phyloP scores from a whole-genome alignment of 306 rosid genomes.

The Castanea sativa region DNA sequence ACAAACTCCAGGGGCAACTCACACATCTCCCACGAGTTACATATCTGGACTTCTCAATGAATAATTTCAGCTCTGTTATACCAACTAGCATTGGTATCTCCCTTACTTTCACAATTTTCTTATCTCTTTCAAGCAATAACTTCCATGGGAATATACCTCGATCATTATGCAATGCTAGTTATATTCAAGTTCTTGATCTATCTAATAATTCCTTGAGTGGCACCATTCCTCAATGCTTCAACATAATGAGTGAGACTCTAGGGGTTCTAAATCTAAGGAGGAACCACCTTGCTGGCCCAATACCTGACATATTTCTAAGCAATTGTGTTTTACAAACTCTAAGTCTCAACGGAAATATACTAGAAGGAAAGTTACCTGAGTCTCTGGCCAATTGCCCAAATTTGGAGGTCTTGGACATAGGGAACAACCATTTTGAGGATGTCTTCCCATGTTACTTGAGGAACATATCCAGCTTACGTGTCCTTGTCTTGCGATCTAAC shows the following conservation, averaged over 20 bases:
- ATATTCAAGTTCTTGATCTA: conserved; percentile 35
- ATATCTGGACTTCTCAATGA: conserved; percentile 41
- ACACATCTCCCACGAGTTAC: accelerated
- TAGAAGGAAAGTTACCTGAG: conserved; percentile 35
- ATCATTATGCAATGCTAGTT: conserved; percentile 28
- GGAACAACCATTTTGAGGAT: conserved; percentile 25
- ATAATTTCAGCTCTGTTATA: conserved; percentile 31
- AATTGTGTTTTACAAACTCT: conserved; percentile 28
- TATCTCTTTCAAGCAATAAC: not conserved
- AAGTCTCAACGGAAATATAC: conserved; percentile 19
- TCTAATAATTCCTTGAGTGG: conserved; percentile 20
- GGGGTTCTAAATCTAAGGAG: conserved; percentile 20
- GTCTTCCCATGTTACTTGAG: conserved; percentile 28
- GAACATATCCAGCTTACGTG: conserved; percentile 8
- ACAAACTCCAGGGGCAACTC: conserved; percentile 34
- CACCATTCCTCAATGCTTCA: conserved; percentile 32
- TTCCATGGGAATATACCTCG: conserved; percentile 23
- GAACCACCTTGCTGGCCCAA: conserved; percentile 15
- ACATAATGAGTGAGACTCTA: not conserved
- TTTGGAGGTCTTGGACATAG: conserved; percentile 41
- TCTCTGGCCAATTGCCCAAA: conserved; percentile 25
- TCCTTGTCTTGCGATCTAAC: conserved; percentile 39
- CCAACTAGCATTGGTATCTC: conserved; percentile 12
- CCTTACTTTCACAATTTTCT: not conserved
- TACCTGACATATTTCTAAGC: conserved; percentile 14